Evolutionary conservation across 1,284 basidiomycete genomes (phyloP), one percentile per base, ranked within the genome.

Genomic region (Ganoderma sinense): DNA sequence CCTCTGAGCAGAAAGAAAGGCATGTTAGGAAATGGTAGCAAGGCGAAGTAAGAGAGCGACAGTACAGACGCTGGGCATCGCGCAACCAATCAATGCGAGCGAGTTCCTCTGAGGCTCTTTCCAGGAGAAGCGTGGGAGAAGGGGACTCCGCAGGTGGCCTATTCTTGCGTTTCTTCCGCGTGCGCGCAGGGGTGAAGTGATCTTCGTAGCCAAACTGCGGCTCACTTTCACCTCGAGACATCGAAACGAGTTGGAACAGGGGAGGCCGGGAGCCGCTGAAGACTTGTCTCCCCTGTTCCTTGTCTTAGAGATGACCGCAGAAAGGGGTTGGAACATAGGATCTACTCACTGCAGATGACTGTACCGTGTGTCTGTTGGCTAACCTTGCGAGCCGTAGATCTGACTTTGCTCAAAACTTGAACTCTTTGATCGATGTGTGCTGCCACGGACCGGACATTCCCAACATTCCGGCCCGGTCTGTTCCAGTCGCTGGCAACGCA

Each of bases 101-200:
- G 18, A 81, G 75, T 67, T 80, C 79, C 51, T 75, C 73, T 64
- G 69, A 70, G 1, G 75, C 73, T 66, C 69, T 75, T 23, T 76
- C 69, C 58, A 80, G 73, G 64, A 76, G 74, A 59, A 69, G 73
- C 23, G 69, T 59, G 29, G 74, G 77, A 29, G 77, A 66, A 36
- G 69, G 71, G 26, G 63, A 71, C 7, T 73, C 74, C 18, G 64
- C 63, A 23, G 69, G 67, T n/a, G 68, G 68, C 73, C 73, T 76
- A 67, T 75, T 77, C 72, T 77, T 80, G 74, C 78, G 80, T 70
- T 79, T 79, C 72, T 78, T 79, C 68, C 75, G 75, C 14, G 75
- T 72, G 61, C 76, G 74, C 14, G 76, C 62, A 69, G 84, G 87
- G 29, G 71, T 79, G 74, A 84, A 84, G 2, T 78, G 75, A 69